Conservation (phyloP, 176 grass and related monocot species). For the Oryza nivara region DNA sequence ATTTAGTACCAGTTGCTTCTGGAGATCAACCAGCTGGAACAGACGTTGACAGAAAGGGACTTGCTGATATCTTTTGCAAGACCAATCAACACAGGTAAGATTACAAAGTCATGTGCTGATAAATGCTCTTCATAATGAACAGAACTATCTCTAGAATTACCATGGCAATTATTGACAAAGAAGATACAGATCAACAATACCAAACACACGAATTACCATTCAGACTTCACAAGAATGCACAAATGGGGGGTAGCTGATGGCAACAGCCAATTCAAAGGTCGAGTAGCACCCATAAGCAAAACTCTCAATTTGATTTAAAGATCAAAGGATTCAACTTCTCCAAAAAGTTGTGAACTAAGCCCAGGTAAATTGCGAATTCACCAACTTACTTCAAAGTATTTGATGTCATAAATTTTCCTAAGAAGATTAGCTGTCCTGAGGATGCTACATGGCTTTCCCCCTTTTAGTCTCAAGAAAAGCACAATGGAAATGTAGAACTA, state of each 20-base stretch:
- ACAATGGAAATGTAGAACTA: neutral
- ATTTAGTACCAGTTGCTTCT: neutral
- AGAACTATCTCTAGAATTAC: neutral
- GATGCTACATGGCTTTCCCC: neutral
- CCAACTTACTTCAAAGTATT: too few species aligned
- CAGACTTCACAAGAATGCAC: slow-evolving; percentile 8
- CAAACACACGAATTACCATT: neutral
- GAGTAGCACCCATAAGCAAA: neutral
- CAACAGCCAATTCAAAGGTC: neutral
- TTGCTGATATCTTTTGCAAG: neutral
- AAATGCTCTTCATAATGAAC: neutral
- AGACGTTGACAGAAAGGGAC: neutral
- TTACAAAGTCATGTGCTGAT: neutral
- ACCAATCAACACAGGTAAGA: neutral
- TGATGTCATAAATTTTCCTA: neutral
- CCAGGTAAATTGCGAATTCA: neutral
- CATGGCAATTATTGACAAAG: neutral
- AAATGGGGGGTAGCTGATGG: neutral
- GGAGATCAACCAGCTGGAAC: neutral
- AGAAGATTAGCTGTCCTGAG: neutral
- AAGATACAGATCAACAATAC: neutral
- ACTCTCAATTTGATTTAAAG: neutral
- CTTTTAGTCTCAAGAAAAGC: neutral
- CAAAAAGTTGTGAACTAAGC: neutral
- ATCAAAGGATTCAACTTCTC: neutral